Base-by-base conservation (phyloP, 2,329 filamentous ascomycete species). In the Sordariomycetes sp. region DNA sequence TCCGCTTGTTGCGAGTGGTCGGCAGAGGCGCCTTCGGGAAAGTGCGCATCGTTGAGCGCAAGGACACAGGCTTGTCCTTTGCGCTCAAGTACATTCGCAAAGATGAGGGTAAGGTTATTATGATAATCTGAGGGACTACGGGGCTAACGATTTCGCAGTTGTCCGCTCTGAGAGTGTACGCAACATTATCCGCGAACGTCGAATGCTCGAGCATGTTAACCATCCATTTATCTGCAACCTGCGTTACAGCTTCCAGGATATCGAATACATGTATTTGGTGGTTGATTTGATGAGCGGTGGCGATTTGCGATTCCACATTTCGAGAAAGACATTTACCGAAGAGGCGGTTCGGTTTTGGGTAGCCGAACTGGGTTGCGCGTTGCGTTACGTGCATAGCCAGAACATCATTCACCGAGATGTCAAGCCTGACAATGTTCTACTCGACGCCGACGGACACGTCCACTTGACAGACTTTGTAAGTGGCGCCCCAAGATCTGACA, bases 211-310 rank as follows among this genome's bases (percentile, higher is more conserved):
- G 64, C 87, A 96, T 58, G 74, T 98, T 49, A 95, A 94, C 57
- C 92, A 98, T 53, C 87, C 90, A 18, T 98, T 96, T 58, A 83
- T 98, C 47, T 96, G 90, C 68, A 98, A 98, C 60, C 67, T 98
- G 68, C 84, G 92, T 50, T 98, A 96, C 65, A 95, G 88, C 63
- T 98, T 98, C 56, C 92, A 98, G 63, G 92, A 98, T 60, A 87
- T 96, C 49, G 92, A 98, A 60, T 98, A 98, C 63, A 82, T 98
- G 86, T 94, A 98, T 58, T 79, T 98, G 36, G 90, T 98, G 34
- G 87, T 98, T 42, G 92, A 98, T 63, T 66, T 98, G 40, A 98
- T 98, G 92, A 96, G 82, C 51, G 92, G 92, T 38, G 92, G 92
- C 50, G 92, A 98, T 60, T 63, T 98, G 42, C 81, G 92, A 53